Conservation (phyloP, 768 basidiomycete species). For the Auricularia cornea region DNA sequence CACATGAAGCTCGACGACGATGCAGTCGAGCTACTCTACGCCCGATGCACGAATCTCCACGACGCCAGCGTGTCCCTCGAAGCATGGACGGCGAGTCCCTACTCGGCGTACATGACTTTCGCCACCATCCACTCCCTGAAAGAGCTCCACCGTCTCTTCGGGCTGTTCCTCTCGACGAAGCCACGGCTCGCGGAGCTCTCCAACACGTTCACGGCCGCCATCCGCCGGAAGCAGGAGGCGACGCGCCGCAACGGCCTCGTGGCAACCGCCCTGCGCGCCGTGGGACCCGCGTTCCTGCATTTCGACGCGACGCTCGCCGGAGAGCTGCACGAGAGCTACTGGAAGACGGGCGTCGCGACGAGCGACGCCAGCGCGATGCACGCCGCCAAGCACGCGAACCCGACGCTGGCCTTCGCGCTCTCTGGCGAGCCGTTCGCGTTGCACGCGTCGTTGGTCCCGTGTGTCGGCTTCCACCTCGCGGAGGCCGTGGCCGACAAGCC, state of each 20-base stretch:
- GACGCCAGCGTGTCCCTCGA: not conserved
- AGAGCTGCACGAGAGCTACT: not conserved
- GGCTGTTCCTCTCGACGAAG: not conserved
- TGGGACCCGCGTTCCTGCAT: not conserved
- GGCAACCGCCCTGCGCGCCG: not conserved
- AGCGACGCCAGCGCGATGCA: no score
- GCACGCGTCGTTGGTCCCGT: not conserved
- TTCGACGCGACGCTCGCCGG: not conserved
- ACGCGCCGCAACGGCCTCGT: not conserved
- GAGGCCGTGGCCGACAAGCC: not conserved
- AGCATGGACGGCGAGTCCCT: slow-evolving; percentile 7
- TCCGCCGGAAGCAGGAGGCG: not conserved
- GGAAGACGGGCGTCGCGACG: not conserved
- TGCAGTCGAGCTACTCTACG: not conserved
- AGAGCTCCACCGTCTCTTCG: slow-evolving; percentile 11
- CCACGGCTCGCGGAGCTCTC: not conserved
- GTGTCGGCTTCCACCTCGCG: not conserved
- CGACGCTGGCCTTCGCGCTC: not conserved
- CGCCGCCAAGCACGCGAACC: not conserved
- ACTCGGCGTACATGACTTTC: not conserved
- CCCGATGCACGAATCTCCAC: slow-evolving; percentile 8
- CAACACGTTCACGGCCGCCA: not conserved
- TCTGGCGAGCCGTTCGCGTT: not conserved
- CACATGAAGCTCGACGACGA: slow-evolving; percentile 10
- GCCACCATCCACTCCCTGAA: slow-evolving; percentile 8